Evolutionary conservation across 108 stramenopile genomes (phyloP), one percentile per base, ranked within the genome.

Genomic region (Thalassiosira profunda): DNA sequence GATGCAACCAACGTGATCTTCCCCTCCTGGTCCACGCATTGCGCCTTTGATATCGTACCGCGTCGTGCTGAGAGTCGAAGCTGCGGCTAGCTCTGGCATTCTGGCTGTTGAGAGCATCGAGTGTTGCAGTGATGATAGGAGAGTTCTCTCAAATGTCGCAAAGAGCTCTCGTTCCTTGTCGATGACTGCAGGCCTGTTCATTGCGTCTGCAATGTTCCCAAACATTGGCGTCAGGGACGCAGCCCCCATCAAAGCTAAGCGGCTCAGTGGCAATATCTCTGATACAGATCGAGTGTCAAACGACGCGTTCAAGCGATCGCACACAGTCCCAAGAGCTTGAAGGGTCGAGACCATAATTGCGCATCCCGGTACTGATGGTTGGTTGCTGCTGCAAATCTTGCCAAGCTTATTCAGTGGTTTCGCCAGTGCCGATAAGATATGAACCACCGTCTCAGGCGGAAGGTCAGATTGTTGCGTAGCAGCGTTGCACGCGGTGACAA

Each of bases 1-100:
- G 30, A 94, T 72, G 57, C 82, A 79, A 11, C 90, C 93, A 36
- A 87, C 83, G 68, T 87, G 82, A 67, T 86, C 86, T 58, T 92
- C 87, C 18, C 90, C 90, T 31, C 93, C 93, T 5, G 93, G 88
- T 24, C 86, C 88, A 24, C 93, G 38, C 86, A 92, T 88, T 2
- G 93, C 84, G 4, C 93, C 93, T 34, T 84, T 76, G 33, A 91
- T 90, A 58, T 94, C 93, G 66, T 82, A 91, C 7, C 78, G 67
- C n/a, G 86, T 75, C 26, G 51, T 57, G n/a, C 74, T 42, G 3
- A 94, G 82, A 3, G 86, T 76, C 1, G 88, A 89, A 40, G 69
- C 74, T 9, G 86, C 86, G 15, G 74, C 58, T 10, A 94, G 79
- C 56, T 94, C 93, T 40, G 93, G 93, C 12, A 90, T 59, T 15